Evolutionary conservation across 2,329 filamentous ascomycete genomes (phyloP).

Genomic region (Paraphoma chrysanthemicola): DNA sequence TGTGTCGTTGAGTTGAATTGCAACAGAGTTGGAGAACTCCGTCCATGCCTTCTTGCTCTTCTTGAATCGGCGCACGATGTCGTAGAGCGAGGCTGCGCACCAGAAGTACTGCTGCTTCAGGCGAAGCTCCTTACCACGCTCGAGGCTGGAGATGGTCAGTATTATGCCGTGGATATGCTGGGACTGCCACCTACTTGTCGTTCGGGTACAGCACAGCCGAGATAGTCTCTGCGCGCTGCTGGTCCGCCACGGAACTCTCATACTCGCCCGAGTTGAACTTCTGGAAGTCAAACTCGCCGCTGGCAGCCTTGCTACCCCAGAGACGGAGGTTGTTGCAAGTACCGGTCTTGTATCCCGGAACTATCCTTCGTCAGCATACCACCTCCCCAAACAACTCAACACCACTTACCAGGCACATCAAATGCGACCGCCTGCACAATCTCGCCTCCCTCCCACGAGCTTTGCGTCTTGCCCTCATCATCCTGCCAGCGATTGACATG

Average conservation of each 20-base stretch:
- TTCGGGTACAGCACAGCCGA: slow-evolving; percentile 97
- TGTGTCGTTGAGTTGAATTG: slow-evolving; percentile 97
- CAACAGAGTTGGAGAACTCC: slow-evolving; percentile 92
- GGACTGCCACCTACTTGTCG: slow-evolving; percentile 66
- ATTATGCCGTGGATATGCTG: background rate
- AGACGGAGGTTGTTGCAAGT: slow-evolving; percentile 96
- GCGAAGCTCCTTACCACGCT: slow-evolving; percentile 94
- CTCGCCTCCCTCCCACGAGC: slow-evolving; percentile 91
- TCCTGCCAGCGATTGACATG: slow-evolving; percentile 75
- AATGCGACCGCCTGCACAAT: slow-evolving; percentile 91
- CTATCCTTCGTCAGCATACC: slow-evolving; percentile 54
- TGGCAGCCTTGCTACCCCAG: slow-evolving; percentile 97
- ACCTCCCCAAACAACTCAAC: background rate
- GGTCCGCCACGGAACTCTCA: slow-evolving; percentile 96
- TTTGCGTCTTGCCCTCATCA: slow-evolving; percentile 75
- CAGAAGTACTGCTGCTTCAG: slow-evolving; percentile 99
- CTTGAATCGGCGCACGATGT: slow-evolving; percentile 98
- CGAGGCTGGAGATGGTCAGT: slow-evolving; percentile 59
- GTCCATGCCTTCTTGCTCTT: slow-evolving; percentile 91
- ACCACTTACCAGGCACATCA: slow-evolving; percentile 67
- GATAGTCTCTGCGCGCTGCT: slow-evolving; percentile 98
- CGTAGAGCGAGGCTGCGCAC: slow-evolving; percentile 94
- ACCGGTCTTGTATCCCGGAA: slow-evolving; percentile 87
- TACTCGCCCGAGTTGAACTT: slow-evolving; percentile 99
- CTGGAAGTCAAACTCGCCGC: slow-evolving; percentile 98